Percentiles rank a stretch among this genome's conserved stretches.
Conservation (phyloP, 345 rosid species). For the Linum trigynum region DNA sequence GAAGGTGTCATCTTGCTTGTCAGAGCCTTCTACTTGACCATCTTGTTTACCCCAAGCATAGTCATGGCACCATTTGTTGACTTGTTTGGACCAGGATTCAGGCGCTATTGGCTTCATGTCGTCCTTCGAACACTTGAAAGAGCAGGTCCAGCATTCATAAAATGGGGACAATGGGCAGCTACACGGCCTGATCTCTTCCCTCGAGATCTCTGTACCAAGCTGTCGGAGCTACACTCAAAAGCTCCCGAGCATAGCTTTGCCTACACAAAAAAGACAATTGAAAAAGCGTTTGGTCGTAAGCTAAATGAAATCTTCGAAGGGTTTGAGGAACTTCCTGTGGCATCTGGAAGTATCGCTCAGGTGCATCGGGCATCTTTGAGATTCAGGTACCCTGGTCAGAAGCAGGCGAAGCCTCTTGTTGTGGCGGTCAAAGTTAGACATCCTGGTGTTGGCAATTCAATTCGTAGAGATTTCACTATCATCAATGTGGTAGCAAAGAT, state of each 20-base stretch:
- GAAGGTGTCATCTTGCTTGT: constrained; percentile 51
- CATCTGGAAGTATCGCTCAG: constrained; percentile 99
- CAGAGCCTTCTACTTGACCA: constrained; percentile 59
- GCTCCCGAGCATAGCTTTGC: constrained; percentile 93
- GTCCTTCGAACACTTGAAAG: constrained; percentile 64
- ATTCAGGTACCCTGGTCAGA: constrained; percentile 69
- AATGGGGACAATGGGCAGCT: constrained; percentile 99
- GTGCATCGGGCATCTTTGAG: constrained; percentile 82
- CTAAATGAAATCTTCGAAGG: constrained; percentile 74
- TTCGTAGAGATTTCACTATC: constrained; percentile 75
- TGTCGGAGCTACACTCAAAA: constrained; percentile 76
- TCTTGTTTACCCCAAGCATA: constrained; percentile 72
- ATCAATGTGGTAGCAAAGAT: constrained; percentile 65
- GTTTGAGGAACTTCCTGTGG: constrained; percentile 87
- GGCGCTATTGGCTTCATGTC: constrained; percentile 57
- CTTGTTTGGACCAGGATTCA: constrained; percentile 43
- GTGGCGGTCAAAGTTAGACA: constrained; percentile 99
- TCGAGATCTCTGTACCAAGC: constrained; percentile 76
- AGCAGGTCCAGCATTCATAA: constrained; percentile 98
- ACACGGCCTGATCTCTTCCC: constrained; percentile 93
- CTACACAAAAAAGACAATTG: constrained; percentile 67
- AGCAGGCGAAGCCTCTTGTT: constrained; percentile 44
- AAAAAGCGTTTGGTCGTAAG: constrained; percentile 83
- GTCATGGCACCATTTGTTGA: constrained; percentile 68
- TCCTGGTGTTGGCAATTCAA: constrained; percentile 91